phyloP scores from a whole-genome alignment of 805 yeast species.

The Wickerhamomyces xylosicus region DNA sequence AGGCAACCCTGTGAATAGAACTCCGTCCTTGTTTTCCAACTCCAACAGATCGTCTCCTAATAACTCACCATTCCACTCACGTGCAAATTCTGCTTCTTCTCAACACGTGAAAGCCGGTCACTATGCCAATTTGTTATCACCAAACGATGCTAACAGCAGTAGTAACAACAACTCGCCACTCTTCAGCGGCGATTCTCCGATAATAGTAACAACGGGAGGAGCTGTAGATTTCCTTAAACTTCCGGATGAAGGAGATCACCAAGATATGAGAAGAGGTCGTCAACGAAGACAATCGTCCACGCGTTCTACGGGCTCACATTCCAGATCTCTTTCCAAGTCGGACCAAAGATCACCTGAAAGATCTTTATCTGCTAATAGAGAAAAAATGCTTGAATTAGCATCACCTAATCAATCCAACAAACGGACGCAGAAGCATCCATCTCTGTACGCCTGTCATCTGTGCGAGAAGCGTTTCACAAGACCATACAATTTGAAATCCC shows the following conservation, averaged over 20 bases:
- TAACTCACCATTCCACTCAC: constrained; percentile 25
- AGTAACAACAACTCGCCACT: neutral
- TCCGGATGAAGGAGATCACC: constrained; percentile 11
- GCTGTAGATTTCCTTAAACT: constrained; percentile 8
- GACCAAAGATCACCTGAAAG: constrained; percentile 17
- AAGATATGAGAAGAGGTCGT: constrained; percentile 19
- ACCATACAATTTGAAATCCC: constrained; percentile 88
- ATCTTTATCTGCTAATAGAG: constrained; percentile 24
- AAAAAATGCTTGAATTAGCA: constrained; percentile 58
- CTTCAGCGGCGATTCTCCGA: neutral
- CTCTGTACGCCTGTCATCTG: constrained; percentile 65
- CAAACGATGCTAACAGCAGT: neutral
- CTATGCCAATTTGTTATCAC: constrained; percentile 5
- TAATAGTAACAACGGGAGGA: constrained; percentile 1
- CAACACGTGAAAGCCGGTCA: constrained; percentile 16
- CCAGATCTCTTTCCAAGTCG: constrained; percentile 13
- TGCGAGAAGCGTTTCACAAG: constrained; percentile 86
- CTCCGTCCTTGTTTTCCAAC: constrained; percentile 44
- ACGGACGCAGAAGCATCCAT: constrained; percentile 61
- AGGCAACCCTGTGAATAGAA: constrained; percentile 26
- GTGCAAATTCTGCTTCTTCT: constrained; percentile 21
- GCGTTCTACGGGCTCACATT: constrained; percentile 16
- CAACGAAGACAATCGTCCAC: constrained; percentile 30
- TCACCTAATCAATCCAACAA: constrained; percentile 42
- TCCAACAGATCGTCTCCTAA: constrained; percentile 26